These are phyloP conservation scores for Tremella yokohamensis DNA, from an alignment of 768 basidiomycete species.

Conservation along the genomic window DNA sequence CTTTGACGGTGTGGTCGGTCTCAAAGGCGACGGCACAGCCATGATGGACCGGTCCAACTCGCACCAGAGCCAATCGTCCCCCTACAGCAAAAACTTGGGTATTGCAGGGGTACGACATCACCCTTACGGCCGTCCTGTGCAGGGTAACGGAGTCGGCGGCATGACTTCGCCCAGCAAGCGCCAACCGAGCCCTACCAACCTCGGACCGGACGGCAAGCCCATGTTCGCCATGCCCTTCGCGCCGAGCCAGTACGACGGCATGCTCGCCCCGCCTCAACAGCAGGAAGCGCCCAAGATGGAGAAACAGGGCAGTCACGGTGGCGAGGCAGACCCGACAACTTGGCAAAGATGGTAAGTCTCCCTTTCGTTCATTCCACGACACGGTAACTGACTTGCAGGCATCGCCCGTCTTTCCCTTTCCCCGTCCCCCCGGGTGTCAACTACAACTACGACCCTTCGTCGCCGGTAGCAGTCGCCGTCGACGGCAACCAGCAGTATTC, in stretches of 20 bases:
- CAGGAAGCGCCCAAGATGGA: constrained; percentile 24
- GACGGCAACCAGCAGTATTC: too few species aligned
- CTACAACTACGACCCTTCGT: constrained; percentile 30
- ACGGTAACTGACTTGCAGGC: constrained; percentile 28
- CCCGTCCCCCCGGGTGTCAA: constrained; percentile 33
- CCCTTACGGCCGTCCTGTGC: constrained; percentile 26
- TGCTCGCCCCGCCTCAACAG: constrained; percentile 22
- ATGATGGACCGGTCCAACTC: constrained; percentile 15
- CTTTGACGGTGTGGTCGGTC: constrained; percentile 42
- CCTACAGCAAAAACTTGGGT: constrained; percentile 14
- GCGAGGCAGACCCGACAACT: constrained; percentile 20
- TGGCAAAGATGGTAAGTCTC: constrained; percentile 41
- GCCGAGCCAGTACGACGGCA: constrained; percentile 17
- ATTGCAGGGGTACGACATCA: constrained; percentile 13
- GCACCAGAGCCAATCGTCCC: constrained; percentile 10
- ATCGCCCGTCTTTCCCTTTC: constrained; percentile 50
- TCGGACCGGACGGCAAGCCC: constrained; percentile 30
- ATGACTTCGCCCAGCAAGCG: constrained; percentile 10
- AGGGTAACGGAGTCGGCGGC: constrained; percentile 1
- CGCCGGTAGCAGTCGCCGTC: background rate
- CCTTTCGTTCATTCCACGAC: background rate
- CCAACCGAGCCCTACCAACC: constrained; percentile 13
- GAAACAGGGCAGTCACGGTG: constrained; percentile 19
- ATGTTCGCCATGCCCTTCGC: constrained; percentile 39
- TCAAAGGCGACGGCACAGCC: constrained; percentile 36